Evolutionary conservation across 2,329 filamentous ascomycete genomes (phyloP), one percentile per base, ranked within the genome.

Genomic region (Fusarium cyanostomum): DNA sequence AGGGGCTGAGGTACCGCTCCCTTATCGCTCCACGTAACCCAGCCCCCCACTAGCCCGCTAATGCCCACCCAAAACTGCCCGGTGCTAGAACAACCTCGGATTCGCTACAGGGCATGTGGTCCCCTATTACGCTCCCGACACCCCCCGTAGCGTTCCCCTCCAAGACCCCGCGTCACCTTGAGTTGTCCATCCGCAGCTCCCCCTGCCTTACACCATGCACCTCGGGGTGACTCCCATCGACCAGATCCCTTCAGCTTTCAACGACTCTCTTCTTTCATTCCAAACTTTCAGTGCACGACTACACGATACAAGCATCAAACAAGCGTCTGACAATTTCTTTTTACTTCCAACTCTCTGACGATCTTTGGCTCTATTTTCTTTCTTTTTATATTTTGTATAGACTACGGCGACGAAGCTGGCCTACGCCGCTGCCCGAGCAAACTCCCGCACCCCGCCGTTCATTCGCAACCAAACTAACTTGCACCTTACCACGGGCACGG

Each of bases 381-480:
- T 52, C 31, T 27, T 28, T 33, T 44, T 24, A 28, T 44, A 34
- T 49, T 56, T 56, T 43, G 38, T 68, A 59, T 68, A 68, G 61
- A 68, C 57, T 54, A 51, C 35, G 28, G 62, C 65, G 57, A 67
- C 66, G 67, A 66, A 71, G 69, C 69, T 71, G 69, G 69, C 52
- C 69, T 71, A 59, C 69, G 69, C 69, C 69, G 66, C 69, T 64
- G 53, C 34, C 38, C 39, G 39, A 59, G 63, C 63, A 52, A 63
- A 46, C 62, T 52, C 52, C 57, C 57, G 52, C 62, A 67, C 39
- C 46, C 41, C 42, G 48, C 55, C 58, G 21, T 64, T 66, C 51
- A 48, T 66, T 66, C 46, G 39, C 59, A 38, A 64, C 44, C 59
- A 56, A 50, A 35, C 58, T 41, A 33, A n/a, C n/a, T n/a, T n/a